These are phyloP conservation scores for Ophiostoma tasmaniense DNA, from an alignment of 2,329 filamentous ascomycete genomes.

Conservation along the genomic window DNA sequence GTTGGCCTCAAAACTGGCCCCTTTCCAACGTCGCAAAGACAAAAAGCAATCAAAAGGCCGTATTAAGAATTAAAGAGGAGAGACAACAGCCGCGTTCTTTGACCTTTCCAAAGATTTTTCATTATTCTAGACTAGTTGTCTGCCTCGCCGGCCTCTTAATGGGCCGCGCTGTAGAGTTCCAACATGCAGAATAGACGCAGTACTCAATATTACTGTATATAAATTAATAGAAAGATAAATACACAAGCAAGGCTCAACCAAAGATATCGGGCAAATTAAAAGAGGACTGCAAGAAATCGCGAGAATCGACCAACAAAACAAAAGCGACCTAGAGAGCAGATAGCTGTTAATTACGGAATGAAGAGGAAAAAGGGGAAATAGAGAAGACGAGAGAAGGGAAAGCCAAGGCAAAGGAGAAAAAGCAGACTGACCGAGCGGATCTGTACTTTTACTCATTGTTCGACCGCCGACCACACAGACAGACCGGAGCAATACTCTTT, in stretches of 20 bases:
- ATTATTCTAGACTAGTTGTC: background rate
- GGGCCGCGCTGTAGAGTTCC: background rate
- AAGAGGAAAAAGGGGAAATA: background rate
- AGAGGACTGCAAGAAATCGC: background rate
- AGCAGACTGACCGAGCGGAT: background rate
- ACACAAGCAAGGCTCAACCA: background rate
- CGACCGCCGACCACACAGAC: background rate
- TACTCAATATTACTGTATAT: background rate
- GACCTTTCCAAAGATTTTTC: background rate
- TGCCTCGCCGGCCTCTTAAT: background rate
- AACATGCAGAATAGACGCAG: background rate
- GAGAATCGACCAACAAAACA: background rate
- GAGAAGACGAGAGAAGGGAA: background rate
- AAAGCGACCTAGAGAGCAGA: too few species aligned
- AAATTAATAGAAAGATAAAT: background rate
- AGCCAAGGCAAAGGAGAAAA: background rate
- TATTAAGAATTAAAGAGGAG: background rate
- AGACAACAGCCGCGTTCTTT: background rate
- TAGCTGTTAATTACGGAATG: background rate
- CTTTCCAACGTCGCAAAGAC: background rate
- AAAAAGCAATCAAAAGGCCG: background rate
- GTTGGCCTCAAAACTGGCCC: background rate
- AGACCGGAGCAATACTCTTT: conserved; percentile 5
- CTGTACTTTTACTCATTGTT: background rate
- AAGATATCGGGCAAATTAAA: background rate